These are phyloP conservation scores for Rhynchosporium graminicola DNA, from an alignment of 2,329 filamentous ascomycete species.

Conservation along the genomic window DNA sequence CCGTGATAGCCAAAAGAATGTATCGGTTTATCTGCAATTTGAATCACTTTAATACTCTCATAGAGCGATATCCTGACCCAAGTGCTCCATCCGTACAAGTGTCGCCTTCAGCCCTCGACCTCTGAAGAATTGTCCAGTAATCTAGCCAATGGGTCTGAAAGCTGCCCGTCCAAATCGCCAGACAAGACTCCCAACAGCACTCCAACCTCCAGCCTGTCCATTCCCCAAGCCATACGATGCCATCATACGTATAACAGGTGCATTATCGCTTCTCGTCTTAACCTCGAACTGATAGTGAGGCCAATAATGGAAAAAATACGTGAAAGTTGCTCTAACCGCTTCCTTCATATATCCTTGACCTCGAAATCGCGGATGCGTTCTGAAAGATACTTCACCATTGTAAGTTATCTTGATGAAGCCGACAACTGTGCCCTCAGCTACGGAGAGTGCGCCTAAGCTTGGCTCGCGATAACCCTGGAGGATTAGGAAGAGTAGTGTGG, in stretches of 20 bases:
- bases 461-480: background rate
- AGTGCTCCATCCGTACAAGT: too few species aligned
- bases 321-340: background rate
- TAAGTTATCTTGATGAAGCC: conserved; percentile 2
- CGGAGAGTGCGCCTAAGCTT: background rate
- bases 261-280: conserved; percentile 1
- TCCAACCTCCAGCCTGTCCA: background rate
- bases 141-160: too few species aligned
- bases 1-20: too few species aligned
- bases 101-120: too few species aligned
- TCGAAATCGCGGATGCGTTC: background rate
- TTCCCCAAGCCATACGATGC: background rate
- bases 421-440: background rate
- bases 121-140: too few species aligned
- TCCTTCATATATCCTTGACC: background rate
- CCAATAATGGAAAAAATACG: background rate
- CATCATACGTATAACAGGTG: background rate
- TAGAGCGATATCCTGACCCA: too few species aligned
- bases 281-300: background rate
- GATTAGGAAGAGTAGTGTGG: conserved; percentile 1
- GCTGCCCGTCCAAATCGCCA: background rate
- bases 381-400: background rate
- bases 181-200: background rate
- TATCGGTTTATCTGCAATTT: too few species aligned
- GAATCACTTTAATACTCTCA: too few species aligned